Evolutionary conservation across 2,329 filamentous ascomycete genomes (phyloP), one percentile per base, ranked within the genome.

Genomic region (Hortaea werneckii): DNA sequence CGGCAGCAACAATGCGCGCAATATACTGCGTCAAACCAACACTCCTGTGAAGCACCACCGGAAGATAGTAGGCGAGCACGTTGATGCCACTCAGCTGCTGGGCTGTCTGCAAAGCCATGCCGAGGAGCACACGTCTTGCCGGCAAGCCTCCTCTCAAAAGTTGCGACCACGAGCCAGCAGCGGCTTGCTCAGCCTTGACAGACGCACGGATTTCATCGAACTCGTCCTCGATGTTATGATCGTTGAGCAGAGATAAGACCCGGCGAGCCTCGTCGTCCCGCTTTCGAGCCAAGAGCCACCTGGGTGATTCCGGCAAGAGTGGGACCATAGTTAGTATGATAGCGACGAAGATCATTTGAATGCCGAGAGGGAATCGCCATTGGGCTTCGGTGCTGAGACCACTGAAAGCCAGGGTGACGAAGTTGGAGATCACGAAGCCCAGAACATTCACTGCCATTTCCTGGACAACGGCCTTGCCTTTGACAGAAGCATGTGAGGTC

Each of bases 1-100:
- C 66, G 59, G 5, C 67, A 55, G 29, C 69, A 51, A 12, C 71
- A 55, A 13, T 65, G 64, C 54, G 69, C 55, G 39, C 68, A 65
- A 37, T 63, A 53, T 35, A 51, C 42, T 50, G 63, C 44, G 49
- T 41, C 3, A 57, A 49, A 8, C 73, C 71, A 50, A 84, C 79
- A 1, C 77, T 80, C 32, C 59, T 56, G 45, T 67, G 56, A 41
- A 67, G 64, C 4, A 68, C 58, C 5, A 67, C 56, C 0, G 66
- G 66, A 42, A 67, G 63, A 47, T 62, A 68, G 54, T 68, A 68
- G 41, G 66, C 67, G 30, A 68, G 60, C 2, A 64, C 64, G 41
- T 67, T 67, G 42, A 76, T 78, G 0, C 42, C 13, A 20, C 70
- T 72, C 4, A 80, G 65, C 52, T 82, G 78, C 58, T 81, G 78